Evolutionary conservation across 2,329 filamentous ascomycete species (phyloP), one percentile per base, ranked within the genome.

Genomic region (Sporothrix phasma): DNA sequence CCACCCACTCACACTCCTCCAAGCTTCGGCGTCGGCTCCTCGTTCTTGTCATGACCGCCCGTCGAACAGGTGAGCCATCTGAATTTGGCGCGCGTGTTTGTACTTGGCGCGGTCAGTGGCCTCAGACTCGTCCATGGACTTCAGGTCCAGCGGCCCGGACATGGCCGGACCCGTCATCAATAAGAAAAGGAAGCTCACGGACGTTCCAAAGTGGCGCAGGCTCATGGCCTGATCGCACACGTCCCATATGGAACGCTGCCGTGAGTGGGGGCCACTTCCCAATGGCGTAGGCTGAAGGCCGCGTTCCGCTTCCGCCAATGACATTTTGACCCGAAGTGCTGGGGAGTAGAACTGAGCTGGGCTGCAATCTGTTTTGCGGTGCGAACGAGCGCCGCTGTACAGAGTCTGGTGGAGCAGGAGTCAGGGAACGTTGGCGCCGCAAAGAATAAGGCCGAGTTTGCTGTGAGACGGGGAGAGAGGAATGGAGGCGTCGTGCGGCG

Each of bases 181-280:
- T 85, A 73, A 96, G 85, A 0, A 82, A 87, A 59, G n/a, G n/a
- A 94, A 83, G 69, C 87, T 89, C 37, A 86, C 71, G n/a, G 13
- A 94, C 90, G 70, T 96, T 96, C n/a, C 69, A 97, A 81, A 0
- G 92, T 96, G 0, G 93, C 94, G n/a, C 41, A 97, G 79, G 58
- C 87, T 89, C 24, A 99, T 79, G 0, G 93, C 93, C 75, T 96
- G n/a, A n/a, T n/a, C n/a, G n/a, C n/a, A n/a, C n/a, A n/a, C n/a
- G n/a, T n/a, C n/a, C n/a, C n/a, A n/a, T n/a, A n/a, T n/a, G n/a
- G n/a, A n/a, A n/a, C n/a, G n/a, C n/a, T n/a, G n/a, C n/a, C n/a
- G n/a, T n/a, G n/a, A n/a, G n/a, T n/a, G n/a, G 84, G 80, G 51
- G 78, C 61, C 74, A 72, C 74, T 74, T 74, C 80, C 76, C n/a